Conservation (phyloP, 1,284 basidiomycete species). For the Fomitiporia mediterranea region DNA sequence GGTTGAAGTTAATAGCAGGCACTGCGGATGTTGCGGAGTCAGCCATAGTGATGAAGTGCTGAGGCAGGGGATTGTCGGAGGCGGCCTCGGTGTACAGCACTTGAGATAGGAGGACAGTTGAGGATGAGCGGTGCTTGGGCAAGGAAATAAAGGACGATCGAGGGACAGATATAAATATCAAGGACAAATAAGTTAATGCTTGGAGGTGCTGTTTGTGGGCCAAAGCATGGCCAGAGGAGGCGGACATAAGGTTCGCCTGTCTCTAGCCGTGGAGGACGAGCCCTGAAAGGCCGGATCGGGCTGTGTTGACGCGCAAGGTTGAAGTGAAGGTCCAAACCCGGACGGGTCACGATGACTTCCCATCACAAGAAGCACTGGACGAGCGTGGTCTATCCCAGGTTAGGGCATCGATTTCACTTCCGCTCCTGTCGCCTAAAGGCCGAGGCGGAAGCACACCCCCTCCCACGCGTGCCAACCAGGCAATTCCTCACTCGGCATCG, state of each 20-base stretch:
- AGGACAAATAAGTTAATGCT: not conserved
- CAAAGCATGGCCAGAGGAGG: not conserved
- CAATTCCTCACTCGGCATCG: too few relatives aligned
- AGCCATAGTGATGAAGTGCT: not conserved
- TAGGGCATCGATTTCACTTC: too few relatives aligned
- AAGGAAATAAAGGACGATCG: not conserved
- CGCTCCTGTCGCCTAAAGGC: not conserved
- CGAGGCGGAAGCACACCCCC: not conserved
- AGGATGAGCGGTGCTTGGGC: not conserved
- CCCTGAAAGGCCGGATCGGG: not conserved
- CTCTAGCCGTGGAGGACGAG: not conserved
- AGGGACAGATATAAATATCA: not conserved
- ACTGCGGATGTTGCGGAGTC: constrained; percentile 25
- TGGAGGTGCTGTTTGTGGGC: not conserved
- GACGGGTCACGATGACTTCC: not conserved
- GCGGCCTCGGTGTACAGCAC: not conserved
- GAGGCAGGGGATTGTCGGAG: not conserved
- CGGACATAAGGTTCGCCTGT: not conserved
- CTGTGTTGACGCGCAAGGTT: not conserved
- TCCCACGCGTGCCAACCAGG: not conserved
- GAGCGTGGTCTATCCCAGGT: not conserved
- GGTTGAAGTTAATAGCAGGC: constrained; percentile 28
- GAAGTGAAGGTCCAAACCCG: not conserved
- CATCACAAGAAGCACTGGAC: not conserved
- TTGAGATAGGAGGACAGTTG: constrained; percentile 20